Evolutionary conservation across 2,329 filamentous ascomycete species (phyloP).

Genomic region (Fusarium compactum): DNA sequence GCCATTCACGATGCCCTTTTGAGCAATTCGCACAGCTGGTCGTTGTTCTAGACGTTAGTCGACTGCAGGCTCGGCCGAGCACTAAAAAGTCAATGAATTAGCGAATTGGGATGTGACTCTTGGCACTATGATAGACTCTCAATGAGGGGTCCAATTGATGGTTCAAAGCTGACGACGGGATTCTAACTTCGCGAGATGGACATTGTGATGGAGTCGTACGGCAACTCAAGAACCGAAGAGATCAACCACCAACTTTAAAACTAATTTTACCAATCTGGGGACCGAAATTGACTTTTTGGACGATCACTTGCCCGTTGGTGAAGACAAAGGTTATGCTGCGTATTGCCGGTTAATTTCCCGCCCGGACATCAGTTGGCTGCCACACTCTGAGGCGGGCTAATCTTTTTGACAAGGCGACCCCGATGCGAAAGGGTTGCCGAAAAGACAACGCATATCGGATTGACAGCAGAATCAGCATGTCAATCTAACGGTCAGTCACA

Average conservation of each 20-base stretch:
- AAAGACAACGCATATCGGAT: background rate
- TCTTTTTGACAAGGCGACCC: background rate
- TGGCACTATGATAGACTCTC: no score
- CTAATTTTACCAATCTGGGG: background rate
- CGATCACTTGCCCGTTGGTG: background rate
- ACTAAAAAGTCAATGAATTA: background rate
- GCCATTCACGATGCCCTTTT: background rate
- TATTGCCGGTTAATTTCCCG: slow-evolving; percentile 18
- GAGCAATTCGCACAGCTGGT: background rate
- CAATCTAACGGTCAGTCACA: background rate
- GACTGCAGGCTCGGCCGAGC: background rate
- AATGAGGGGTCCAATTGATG: background rate
- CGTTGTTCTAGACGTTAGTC: background rate
- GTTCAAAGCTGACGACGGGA: background rate
- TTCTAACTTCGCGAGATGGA: background rate
- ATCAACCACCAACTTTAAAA: background rate
- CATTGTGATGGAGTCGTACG: background rate
- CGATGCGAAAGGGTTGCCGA: background rate
- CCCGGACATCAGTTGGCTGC: background rate
- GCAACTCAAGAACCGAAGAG: background rate
- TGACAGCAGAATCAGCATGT: slow-evolving; percentile 1
- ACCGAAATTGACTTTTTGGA: background rate
- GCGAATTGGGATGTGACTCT: no score
- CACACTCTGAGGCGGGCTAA: slow-evolving; percentile 1
- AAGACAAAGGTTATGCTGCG: background rate